Conservation (phyloP, 2,329 filamentous ascomycete genomes). For the Colletotrichum orchidophilum region DNA sequence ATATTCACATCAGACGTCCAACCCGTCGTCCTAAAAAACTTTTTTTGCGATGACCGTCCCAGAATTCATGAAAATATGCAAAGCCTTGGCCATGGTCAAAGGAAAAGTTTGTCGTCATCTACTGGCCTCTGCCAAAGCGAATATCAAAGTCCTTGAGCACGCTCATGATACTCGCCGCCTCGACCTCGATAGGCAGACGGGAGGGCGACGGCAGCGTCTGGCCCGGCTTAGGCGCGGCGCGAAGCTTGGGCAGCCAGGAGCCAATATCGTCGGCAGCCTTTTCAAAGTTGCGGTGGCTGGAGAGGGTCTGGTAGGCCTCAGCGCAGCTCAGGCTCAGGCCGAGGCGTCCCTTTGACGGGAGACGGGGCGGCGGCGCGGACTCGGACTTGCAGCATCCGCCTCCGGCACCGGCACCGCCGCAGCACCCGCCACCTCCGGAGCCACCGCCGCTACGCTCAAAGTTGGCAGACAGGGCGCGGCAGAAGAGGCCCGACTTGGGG, state of each 20-base stretch:
- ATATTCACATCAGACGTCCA: background rate
- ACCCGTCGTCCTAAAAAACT: no score
- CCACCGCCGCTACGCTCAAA: conserved; percentile 54
- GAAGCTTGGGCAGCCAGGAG: conserved; percentile 80
- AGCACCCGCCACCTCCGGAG: conserved; percentile 55
- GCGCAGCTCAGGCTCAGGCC: conserved; percentile 75
- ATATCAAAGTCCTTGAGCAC: conserved; percentile 85
- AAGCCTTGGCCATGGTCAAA: background rate
- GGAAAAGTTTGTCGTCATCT: background rate
- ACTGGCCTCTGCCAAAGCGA: conserved; percentile 63
- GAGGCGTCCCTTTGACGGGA: conserved; percentile 43
- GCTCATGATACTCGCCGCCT: conserved; percentile 86
- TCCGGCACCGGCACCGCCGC: conserved; percentile 66
- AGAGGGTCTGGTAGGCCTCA: conserved; percentile 81
- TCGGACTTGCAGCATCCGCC: conserved; percentile 73
- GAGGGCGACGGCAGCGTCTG: conserved; percentile 41
- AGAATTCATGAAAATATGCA: background rate
- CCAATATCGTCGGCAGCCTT: conserved; percentile 77
- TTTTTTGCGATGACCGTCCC: background rate
- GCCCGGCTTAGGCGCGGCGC: conserved; percentile 60
- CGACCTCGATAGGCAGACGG: conserved; percentile 76
- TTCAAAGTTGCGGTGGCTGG: conserved; percentile 80
- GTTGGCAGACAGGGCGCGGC: conserved; percentile 79
- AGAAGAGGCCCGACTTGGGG: conserved; percentile 84
- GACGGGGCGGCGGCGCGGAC: conserved; percentile 39